Percentiles rank a stretch among this genome's conserved stretches.
These are phyloP conservation scores for Penicillium sp. DNA, from an alignment of 2,329 filamentous ascomycete species.

Conservation along the genomic window DNA sequence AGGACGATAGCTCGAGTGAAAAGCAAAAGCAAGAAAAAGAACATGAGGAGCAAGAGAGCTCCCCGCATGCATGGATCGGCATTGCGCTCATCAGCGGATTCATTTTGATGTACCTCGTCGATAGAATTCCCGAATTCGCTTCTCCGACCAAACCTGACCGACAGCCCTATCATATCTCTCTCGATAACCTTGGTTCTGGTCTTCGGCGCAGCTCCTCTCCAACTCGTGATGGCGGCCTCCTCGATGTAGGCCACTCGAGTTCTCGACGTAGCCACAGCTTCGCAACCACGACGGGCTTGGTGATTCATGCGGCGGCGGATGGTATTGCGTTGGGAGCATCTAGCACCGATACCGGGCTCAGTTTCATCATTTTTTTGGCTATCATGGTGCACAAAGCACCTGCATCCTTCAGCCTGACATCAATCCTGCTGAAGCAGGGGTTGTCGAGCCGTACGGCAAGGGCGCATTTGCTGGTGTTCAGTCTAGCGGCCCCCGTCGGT, in stretches of 20 bases:
- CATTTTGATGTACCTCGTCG: constrained; percentile 94
- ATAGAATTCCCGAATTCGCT: constrained; percentile 77
- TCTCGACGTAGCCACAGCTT: constrained; percentile 57
- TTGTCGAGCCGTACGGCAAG: constrained; percentile 83
- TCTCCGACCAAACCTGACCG: constrained; percentile 67
- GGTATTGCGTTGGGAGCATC: constrained; percentile 95
- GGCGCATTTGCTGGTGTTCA: constrained; percentile 87
- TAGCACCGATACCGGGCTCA: constrained; percentile 75
- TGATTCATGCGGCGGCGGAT: constrained; percentile 93
- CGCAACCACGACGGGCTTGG: constrained; percentile 89
- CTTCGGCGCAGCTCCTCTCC: constrained; percentile 50
- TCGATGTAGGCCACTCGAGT: constrained; percentile 37
- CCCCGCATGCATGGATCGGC: constrained; percentile 77
- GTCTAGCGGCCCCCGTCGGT: constrained; percentile 83
- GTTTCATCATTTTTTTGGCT: constrained; percentile 90
- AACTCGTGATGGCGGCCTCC: constrained; percentile 43
- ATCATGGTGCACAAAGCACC: constrained; percentile 98
- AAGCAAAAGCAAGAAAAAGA: constrained; percentile 43
- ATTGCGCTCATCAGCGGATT: constrained; percentile 86
- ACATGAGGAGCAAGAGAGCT: constrained; percentile 46
- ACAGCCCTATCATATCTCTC: constrained; percentile 79
- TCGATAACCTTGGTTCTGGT: constrained; percentile 73
- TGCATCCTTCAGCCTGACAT: constrained; percentile 91
- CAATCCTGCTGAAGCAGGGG: constrained; percentile 86
- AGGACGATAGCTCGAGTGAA: constrained; percentile 37